phyloP scores from a whole-genome alignment of 1,284 basidiomycete genomes.

The Chondrostereum purpureum region DNA sequence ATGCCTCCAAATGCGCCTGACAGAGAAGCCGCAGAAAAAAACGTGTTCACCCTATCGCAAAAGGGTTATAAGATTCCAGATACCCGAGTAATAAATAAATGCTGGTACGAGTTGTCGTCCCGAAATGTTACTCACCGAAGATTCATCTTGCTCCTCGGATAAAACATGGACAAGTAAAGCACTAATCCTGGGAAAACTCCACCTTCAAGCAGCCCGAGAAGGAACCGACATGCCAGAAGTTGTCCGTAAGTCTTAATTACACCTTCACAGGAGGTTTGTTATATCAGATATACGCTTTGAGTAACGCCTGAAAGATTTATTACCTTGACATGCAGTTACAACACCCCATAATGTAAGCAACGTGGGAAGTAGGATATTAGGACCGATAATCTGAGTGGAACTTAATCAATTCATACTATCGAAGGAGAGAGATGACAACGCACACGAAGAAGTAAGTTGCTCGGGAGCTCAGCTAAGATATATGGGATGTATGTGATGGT shows the following conservation, averaged over 20 bases:
- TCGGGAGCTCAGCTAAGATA: slow-evolving; percentile 52
- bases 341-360: slow-evolving; percentile 56
- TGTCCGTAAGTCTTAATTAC: slow-evolving; percentile 45
- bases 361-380: slow-evolving; percentile 48
- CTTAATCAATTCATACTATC: background rate
- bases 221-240: slow-evolving; percentile 56
- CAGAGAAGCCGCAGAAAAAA: slow-evolving; percentile 54
- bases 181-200: slow-evolving; percentile 57
- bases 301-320: slow-evolving; percentile 6
- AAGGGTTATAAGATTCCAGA: too few species aligned
- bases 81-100: slow-evolving; percentile 8
- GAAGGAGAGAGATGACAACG: slow-evolving; percentile 5
- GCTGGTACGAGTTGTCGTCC: slow-evolving; percentile 1
- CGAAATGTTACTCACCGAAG: slow-evolving; percentile 44
- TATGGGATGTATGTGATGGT: slow-evolving; percentile 55
- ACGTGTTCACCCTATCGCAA: slow-evolving; percentile 37
- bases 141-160: slow-evolving; percentile 50
- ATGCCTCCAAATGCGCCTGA: slow-evolving; percentile 61
- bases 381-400: slow-evolving; percentile 42
- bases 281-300: background rate
- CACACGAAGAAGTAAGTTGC: slow-evolving; percentile 51
- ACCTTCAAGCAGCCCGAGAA: slow-evolving; percentile 59
- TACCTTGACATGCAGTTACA: slow-evolving; percentile 49
- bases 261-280: slow-evolving; percentile 27
- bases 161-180: slow-evolving; percentile 53